phyloP scores from a whole-genome alignment of 257 asterid genomes.

The Primulina huaijiensis region DNA sequence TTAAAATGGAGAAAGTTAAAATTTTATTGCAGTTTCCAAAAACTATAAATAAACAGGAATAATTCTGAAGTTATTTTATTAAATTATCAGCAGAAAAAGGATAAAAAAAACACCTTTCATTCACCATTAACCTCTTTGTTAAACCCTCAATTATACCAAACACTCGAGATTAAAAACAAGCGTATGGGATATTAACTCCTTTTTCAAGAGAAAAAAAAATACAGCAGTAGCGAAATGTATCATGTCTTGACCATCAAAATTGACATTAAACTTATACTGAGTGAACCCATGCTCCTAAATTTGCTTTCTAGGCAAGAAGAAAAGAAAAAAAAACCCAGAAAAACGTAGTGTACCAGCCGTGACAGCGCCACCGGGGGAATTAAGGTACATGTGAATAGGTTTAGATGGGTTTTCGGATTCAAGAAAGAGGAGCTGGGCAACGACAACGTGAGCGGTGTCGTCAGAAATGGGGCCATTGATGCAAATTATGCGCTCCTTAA shows the following conservation, averaged over 20 bases:
- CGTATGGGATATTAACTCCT: background rate
- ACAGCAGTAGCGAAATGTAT: background rate
- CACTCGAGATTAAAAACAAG: background rate
- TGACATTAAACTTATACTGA: background rate
- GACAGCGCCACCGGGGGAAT: slow-evolving; percentile 94
- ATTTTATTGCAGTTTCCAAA: background rate
- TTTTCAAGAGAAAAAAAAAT: too few species aligned
- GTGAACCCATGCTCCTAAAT: background rate
- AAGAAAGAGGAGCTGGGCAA: slow-evolving; percentile 89
- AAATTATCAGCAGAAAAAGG: background rate
- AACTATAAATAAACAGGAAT: background rate
- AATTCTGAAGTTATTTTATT: background rate
- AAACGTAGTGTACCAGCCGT: slow-evolving; percentile 55
- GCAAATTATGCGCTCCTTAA: slow-evolving; percentile 88
- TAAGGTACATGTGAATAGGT: slow-evolving; percentile 87
- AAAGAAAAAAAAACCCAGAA: background rate
- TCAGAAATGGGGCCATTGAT: slow-evolving; percentile 85
- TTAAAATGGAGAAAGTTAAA: background rate
- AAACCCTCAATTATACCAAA: background rate
- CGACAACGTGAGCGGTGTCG: slow-evolving; percentile 87
- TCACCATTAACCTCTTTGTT: background rate
- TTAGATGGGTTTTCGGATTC: slow-evolving; percentile 90
- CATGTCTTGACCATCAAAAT: background rate
- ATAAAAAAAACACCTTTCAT: background rate
- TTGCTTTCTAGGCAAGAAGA: background rate